Percentiles rank a stretch among this genome's conserved stretches.
Conservation (phyloP, 73 alveolate species). For the Blepharisma japonicum region DNA sequence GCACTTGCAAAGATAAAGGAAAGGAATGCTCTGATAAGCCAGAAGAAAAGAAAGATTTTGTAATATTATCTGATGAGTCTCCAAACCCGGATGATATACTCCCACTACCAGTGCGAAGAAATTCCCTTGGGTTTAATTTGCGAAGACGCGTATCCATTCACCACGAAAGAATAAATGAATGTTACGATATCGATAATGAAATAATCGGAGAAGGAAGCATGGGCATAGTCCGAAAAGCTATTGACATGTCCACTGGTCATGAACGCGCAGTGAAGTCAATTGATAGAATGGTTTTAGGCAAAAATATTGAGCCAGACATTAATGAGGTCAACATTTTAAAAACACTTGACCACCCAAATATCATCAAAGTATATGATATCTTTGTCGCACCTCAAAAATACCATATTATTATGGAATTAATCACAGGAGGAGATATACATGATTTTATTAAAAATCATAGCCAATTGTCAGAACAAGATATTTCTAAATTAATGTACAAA, state of each 20-base stretch:
- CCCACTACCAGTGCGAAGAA: too few species aligned
- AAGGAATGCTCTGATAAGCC: too few species aligned
- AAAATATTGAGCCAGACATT: constrained; percentile 18
- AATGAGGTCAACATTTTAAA: constrained; percentile 48
- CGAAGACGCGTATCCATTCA: too few species aligned
- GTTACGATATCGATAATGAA: neutral
- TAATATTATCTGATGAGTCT: too few species aligned
- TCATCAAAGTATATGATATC: constrained; percentile 43
- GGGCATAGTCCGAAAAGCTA: neutral
- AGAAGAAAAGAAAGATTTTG: too few species aligned
- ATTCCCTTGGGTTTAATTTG: too few species aligned
- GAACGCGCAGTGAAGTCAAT: neutral
- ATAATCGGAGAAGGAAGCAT: neutral
- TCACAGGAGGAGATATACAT: constrained; percentile 47
- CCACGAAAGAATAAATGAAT: too few species aligned
- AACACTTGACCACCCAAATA: constrained; percentile 53
- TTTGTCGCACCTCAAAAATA: constrained; percentile 45
- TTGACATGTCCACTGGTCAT: neutral
- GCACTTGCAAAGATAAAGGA: too few species aligned
- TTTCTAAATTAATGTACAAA: neutral
- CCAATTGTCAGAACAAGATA: neutral
- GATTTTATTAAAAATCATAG: neutral
- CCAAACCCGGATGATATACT: too few species aligned
- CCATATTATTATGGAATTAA: constrained; percentile 56
- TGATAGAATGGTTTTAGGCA: neutral